A percentile compares a stretch with the other conserved stretches of the same genome.
Evolutionary conservation across 352 stramenopile genomes (phyloP).

Genomic region (Globisporangium radiosum): DNA sequence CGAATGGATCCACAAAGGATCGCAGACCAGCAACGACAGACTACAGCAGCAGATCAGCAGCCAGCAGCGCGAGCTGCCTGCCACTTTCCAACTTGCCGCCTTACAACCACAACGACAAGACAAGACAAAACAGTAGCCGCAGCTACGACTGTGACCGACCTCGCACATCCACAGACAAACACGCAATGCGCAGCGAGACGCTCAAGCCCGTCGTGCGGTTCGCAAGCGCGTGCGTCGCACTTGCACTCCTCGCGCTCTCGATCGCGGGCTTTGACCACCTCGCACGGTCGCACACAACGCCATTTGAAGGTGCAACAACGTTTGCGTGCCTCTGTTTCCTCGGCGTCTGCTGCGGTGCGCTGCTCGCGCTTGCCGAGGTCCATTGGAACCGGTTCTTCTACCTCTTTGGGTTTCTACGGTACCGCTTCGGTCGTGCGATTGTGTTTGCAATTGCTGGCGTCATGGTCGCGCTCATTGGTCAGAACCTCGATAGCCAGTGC

Average conservation of each 20-base stretch:
- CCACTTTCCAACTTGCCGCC: background rate
- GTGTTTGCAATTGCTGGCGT: conserved; percentile 53
- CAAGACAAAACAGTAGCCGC: background rate
- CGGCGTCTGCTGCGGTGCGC: conserved; percentile 49
- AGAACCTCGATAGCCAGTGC: conserved; percentile 47
- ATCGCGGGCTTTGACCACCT: conserved; percentile 50
- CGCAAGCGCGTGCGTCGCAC: conserved; percentile 22
- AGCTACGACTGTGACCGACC: background rate
- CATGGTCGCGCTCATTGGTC: conserved; percentile 55
- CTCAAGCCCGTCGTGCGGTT: conserved; percentile 35
- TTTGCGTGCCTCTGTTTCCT: conserved; percentile 76
- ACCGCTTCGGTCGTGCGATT: conserved; percentile 49
- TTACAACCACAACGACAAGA: background rate
- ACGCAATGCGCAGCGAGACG: background rate
- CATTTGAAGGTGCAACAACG: conserved; percentile 41
- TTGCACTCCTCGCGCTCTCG: conserved; percentile 34
- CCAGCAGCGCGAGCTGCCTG: background rate
- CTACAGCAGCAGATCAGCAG: background rate
- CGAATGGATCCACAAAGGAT: background rate
- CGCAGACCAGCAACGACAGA: background rate
- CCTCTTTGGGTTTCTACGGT: conserved; percentile 78
- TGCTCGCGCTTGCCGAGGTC: conserved; percentile 54
- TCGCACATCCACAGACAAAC: background rate
- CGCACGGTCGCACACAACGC: conserved; percentile 13
- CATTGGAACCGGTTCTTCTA: conserved; percentile 69